Conservation (phyloP, 306 rosid species). For the Senna siamea region DNA sequence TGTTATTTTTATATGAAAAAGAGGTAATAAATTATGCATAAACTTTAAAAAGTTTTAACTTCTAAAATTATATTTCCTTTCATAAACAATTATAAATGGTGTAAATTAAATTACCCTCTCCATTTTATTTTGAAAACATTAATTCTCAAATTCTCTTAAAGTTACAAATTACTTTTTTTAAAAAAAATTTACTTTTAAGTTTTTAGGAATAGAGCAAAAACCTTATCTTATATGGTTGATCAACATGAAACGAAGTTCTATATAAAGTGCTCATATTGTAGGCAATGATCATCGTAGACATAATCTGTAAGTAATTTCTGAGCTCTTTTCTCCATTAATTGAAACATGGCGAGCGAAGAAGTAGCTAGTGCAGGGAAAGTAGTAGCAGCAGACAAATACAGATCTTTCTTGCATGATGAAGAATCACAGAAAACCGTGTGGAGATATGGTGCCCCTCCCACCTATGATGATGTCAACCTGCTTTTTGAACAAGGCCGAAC, state of each 20-base stretch:
- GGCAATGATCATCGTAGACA: background rate
- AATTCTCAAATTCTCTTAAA: too few species aligned
- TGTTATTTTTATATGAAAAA: too few species aligned
- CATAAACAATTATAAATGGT: too few species aligned
- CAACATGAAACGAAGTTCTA: background rate
- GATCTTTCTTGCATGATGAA: slow-evolving; percentile 53
- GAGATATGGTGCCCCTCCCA: slow-evolving; percentile 82
- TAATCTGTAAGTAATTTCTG: background rate
- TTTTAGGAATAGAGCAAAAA: background rate
- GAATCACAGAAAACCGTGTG: slow-evolving; percentile 44
- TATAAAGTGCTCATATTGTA: background rate
- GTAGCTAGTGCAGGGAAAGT: too few species aligned
- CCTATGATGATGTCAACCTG: slow-evolving; percentile 53
- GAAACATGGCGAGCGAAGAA: background rate
- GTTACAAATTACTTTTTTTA: too few species aligned
- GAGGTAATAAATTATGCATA: too few species aligned
- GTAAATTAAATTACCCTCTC: too few species aligned
- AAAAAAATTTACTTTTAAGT: too few species aligned
- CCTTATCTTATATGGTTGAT: background rate
- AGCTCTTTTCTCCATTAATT: background rate
- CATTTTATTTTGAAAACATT: too few species aligned
- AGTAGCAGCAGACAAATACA: slow-evolving; percentile 53
- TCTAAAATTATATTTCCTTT: too few species aligned
- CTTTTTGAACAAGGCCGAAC: slow-evolving; percentile 77
- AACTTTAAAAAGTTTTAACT: too few species aligned